phyloP scores from a whole-genome alignment of 2,329 filamentous ascomycete species.

The Hymenoscyphus occultus region DNA sequence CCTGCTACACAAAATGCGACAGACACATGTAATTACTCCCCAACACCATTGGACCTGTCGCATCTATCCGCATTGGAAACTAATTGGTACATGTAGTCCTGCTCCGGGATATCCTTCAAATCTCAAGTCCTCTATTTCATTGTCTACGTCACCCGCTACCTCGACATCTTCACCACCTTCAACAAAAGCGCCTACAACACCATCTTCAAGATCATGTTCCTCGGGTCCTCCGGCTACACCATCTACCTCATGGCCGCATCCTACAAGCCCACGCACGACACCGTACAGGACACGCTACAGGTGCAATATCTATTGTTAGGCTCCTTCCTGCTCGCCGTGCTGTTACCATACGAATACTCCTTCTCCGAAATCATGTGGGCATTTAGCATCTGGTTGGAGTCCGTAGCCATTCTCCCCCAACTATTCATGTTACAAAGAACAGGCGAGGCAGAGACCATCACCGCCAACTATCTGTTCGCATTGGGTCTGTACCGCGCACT shows the following conservation, averaged over 20 bases:
- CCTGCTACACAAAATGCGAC: slow-evolving; percentile 92
- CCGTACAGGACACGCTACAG: slow-evolving; percentile 95
- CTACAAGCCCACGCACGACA: slow-evolving; percentile 96
- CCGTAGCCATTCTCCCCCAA: slow-evolving; percentile 93
- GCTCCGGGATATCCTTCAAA: slow-evolving; percentile 97
- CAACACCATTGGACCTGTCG: background rate
- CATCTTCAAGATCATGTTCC: slow-evolving; percentile 93
- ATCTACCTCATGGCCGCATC: slow-evolving; percentile 97
- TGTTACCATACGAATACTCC: slow-evolving; percentile 84
- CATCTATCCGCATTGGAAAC: slow-evolving; percentile 19
- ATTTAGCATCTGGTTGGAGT: slow-evolving; percentile 97
- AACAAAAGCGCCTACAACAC: slow-evolving; percentile 78
- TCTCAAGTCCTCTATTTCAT: slow-evolving; percentile 93
- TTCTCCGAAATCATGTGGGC: slow-evolving; percentile 89
- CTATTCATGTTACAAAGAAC: slow-evolving; percentile 98
- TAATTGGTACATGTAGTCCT: slow-evolving; percentile 63
- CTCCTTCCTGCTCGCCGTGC: slow-evolving; percentile 71
- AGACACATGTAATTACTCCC: slow-evolving; percentile 68
- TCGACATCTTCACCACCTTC: slow-evolving; percentile 85
- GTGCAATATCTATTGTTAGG: slow-evolving; percentile 89
- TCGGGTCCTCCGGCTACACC: slow-evolving; percentile 84
- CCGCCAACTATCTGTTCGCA: slow-evolving; percentile 94
- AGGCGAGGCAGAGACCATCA: slow-evolving; percentile 98
- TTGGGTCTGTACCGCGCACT: slow-evolving; percentile 86
- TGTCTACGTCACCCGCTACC: slow-evolving; percentile 90